Percentiles rank a stretch among this genome's conserved stretches.
phyloP scores from a whole-genome alignment of 805 yeast genomes.

The Pichia kluyveri region DNA sequence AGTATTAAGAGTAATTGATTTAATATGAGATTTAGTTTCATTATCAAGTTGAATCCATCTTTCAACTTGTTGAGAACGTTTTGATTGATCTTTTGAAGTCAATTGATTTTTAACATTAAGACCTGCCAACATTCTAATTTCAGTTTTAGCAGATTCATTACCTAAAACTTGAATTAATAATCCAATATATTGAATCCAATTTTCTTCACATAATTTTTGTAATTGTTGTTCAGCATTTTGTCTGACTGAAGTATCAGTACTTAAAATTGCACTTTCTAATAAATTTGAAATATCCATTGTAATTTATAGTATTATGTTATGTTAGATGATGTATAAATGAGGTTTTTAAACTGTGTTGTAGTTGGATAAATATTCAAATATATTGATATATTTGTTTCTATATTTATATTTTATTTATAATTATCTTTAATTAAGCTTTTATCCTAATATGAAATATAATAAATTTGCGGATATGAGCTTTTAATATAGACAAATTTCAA shows the following conservation, averaged over 20 bases:
- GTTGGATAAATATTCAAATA: too few species aligned
- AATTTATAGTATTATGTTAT: too few species aligned
- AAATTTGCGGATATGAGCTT: too few species aligned
- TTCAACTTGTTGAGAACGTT: conserved; percentile 48
- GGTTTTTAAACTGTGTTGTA: too few species aligned
- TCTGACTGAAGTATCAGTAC: conserved; percentile 58
- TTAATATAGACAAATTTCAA: too few species aligned
- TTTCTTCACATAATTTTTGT: conserved; percentile 57
- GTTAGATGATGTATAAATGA: too few species aligned
- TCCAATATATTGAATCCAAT: conserved; percentile 67
- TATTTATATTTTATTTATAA: too few species aligned
- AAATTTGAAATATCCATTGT: conserved; percentile 59
- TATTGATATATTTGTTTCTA: too few species aligned
- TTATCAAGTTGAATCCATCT: conserved; percentile 65
- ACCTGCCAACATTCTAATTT: conserved; percentile 89
- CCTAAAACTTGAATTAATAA: conserved; percentile 65
- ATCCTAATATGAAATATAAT: too few species aligned
- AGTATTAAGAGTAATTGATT: conserved; percentile 52
- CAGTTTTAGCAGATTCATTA: conserved; percentile 53
- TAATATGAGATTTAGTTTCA: conserved; percentile 52
- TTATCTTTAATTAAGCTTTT: too few species aligned
- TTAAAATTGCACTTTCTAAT: conserved; percentile 72
- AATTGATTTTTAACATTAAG: conserved; percentile 80
- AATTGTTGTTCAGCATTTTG: conserved; percentile 73
- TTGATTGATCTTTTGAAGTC: conserved; percentile 66